A percentile compares a stretch with the other conserved stretches of the same genome.
Conservation (phyloP, 371 early-diverging fungal genomes). For the Zancudomyces culisetae region DNA sequence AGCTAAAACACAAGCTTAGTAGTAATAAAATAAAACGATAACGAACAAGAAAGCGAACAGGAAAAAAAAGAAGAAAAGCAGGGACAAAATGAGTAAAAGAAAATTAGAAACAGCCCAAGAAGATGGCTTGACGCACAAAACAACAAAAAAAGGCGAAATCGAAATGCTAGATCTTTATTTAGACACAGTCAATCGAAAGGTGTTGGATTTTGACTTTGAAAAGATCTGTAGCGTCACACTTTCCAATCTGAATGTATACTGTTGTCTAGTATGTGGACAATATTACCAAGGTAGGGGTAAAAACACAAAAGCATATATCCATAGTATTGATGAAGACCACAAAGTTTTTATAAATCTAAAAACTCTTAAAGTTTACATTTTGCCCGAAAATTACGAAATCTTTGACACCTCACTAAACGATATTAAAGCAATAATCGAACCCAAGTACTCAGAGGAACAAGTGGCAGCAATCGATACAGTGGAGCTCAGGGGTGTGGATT, state of each 20-base stretch:
- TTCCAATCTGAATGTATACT: conserved; percentile 84
- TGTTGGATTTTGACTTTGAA: conserved; percentile 95
- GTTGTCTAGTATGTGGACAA: conserved; percentile 92
- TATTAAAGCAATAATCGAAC: conserved; percentile 68
- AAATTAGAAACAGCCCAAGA: too few relatives aligned
- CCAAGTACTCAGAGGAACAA: conserved; percentile 51
- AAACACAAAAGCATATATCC: conserved; percentile 85
- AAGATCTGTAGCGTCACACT: conserved; percentile 89
- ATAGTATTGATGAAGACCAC: conserved; percentile 86
- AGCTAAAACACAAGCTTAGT: too few relatives aligned
- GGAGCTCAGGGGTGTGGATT: conserved; percentile 46
- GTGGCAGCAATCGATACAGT: conserved; percentile 47
- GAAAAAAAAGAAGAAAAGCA: too few relatives aligned
- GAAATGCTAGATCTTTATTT: conserved; percentile 8
- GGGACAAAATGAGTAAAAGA: too few relatives aligned
- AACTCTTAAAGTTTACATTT: conserved; percentile 65
- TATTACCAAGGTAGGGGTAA: conserved; percentile 86
- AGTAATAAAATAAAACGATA: too few relatives aligned
- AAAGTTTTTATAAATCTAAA: conserved; percentile 88
- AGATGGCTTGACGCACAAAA: too few relatives aligned
- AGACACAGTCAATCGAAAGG: conserved; percentile 49
- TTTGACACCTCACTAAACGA: conserved; percentile 70
- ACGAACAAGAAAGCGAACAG: too few relatives aligned
- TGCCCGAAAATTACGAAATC: conserved; percentile 90
- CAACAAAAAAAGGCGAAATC: not conserved